Evolutionary conservation across 148 eudicot species (phyloP), one percentile per base, ranked within the genome.

Genomic region (Cornus kousa): DNA sequence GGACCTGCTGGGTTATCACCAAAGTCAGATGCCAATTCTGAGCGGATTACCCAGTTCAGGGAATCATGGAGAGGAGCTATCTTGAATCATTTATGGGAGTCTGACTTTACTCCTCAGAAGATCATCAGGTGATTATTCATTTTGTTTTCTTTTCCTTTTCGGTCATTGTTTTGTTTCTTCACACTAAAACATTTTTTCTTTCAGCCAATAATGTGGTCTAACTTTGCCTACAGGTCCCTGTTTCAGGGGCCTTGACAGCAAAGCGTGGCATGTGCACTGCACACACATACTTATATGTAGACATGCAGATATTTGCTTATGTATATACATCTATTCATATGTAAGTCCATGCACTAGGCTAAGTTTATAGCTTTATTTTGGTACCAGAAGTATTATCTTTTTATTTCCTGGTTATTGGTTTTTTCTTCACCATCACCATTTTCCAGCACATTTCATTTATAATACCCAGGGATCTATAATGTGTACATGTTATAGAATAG

Each of bases 51-150:
- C 60, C 89, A 83, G 73, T 91, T 96, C 74, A 87, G 82, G 78
- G 87, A 91, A 87, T 90, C 98, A 19, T 93, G 99, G 99, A 93
- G 91, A 88, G 99, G 98, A 80, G 94, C 97, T 75, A 73, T 96
- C 37, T 13, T 93, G 77, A 96, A 96, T 73, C 97, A 91, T 87
- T 80, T 96, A 35, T 96, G 99, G 99, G 99, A 96, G 80, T 92
- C 98, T 77, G 93, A 96, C 82, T 88, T 96, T 78, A 96, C 99
- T 70, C 98, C 99, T 78, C 91, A 87, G 82, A 96, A 90, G 82
- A 31, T 93, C 78, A 78, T 93, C 72, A 93, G 99, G 99, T 96
- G 79, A 62, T 77, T 82, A 57, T 4, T 55, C 20, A 39, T 53
- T 43, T 70, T 32, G 23, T 68, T 9, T 33, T 32, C 46, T 59